Percentiles rank a stretch among this genome's conserved stretches.
Conservation (phyloP, 306 rosid species). For the Dryas octopetala region DNA sequence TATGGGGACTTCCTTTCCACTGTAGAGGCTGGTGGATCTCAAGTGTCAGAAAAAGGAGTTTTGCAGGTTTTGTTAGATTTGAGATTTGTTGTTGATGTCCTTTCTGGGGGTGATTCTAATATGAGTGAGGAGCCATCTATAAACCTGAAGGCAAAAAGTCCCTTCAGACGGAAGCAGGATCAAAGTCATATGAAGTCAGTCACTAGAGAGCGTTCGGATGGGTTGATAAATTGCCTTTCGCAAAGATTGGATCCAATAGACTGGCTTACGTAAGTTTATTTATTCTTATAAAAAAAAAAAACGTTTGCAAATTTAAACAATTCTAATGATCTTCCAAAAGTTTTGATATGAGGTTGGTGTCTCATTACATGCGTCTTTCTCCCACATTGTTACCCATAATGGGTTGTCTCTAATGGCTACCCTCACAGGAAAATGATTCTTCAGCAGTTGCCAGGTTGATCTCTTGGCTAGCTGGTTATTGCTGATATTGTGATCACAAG, state of each 20-base stretch:
- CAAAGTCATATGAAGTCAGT: conserved; percentile 53
- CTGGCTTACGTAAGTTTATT: conserved; percentile 90
- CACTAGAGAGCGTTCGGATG: conserved; percentile 58
- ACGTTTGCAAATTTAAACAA: background rate
- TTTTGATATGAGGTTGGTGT: background rate
- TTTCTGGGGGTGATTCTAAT: conserved; percentile 75
- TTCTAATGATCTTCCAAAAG: background rate
- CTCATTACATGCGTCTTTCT: background rate
- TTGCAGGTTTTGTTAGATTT: conserved; percentile 85
- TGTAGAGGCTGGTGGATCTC: conserved; percentile 55
- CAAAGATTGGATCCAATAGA: conserved; percentile 93
- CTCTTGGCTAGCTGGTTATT: too few species aligned
- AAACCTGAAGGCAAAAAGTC: conserved; percentile 46
- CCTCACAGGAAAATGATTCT: background rate
- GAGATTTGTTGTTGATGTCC: conserved; percentile 87
- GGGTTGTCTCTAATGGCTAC: background rate
- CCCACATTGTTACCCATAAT: background rate
- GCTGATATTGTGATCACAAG: too few species aligned
- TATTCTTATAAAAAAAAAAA: background rate
- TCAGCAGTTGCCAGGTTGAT: too few species aligned
- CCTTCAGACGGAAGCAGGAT: conserved; percentile 73
- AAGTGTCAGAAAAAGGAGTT: conserved; percentile 87
- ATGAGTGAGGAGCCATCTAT: conserved; percentile 46
- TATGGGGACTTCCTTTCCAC: conserved; percentile 66
- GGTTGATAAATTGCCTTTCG: conserved; percentile 67